Evolutionary conservation across 306 rosid species (phyloP), one percentile per base, ranked within the genome.

Genomic region (Lupinus albus): DNA sequence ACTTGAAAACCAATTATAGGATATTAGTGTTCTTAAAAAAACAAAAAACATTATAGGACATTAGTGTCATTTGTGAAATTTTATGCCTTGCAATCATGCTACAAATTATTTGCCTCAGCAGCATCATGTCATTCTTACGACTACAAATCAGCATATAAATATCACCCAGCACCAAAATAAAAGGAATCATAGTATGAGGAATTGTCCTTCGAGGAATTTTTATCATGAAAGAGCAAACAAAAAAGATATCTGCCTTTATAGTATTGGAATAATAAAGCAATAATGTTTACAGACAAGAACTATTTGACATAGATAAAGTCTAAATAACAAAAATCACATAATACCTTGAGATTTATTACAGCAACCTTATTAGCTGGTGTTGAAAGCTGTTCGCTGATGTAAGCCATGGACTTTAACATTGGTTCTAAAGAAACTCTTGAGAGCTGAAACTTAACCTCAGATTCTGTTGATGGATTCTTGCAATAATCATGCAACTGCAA

Each of bases 331-430:
- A 56, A 67, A 61, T 76, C 60, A 14, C 56, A 52, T 10, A 56
- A 45, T n/a, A 89, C 99, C 96, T 93, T 90, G 75, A 93, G 84
- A 78, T 88, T 90, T 78, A 93, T 86, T 77, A 90, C 94, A 62
- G 99, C 97, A 78, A 93, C 94, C 81, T 88, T 93, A 80, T 86
- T 90, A 53, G 91, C 91, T 41, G 98, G 96, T 66, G 90, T 64
- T 21, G 98, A 89, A 57, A 93, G 95, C 78, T 89, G 98, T 39
- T 90, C 94, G 1, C 85, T 88, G 66, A 90, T 91, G 84, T 82
- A 83, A 48, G 95, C 87, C 99, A 90, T 90, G 71, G 91, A 88
- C 86, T 81, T 85, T 79, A 93, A 76, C 91, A 90, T 88, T 15
- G 97, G 99, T 74, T 86, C 97, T 75, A 93, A 79, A 13, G 97